These are phyloP conservation scores for Ophiostoma populinum DNA, from an alignment of 2,329 filamentous ascomycete species.

Conservation along the genomic window DNA sequence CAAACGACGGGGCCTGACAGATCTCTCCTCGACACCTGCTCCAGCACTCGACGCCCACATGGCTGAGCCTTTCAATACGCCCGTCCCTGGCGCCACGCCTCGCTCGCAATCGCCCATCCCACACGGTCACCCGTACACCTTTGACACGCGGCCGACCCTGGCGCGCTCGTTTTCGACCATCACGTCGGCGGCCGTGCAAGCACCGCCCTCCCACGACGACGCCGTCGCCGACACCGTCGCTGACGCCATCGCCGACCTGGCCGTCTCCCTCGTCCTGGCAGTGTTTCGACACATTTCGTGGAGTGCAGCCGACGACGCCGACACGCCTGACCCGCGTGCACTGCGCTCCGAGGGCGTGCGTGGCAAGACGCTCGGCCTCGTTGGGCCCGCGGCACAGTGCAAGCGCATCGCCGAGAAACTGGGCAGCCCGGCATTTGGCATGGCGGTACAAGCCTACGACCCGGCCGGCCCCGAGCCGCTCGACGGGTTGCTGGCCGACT, in stretches of 20 bases:
- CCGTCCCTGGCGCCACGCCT: conserved; percentile 15
- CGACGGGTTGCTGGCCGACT: conserved; percentile 32
- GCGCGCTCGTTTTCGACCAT: too few relatives aligned
- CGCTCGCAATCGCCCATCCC: conserved; percentile 15
- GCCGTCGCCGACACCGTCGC: too few relatives aligned
- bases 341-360: conserved; percentile 19
- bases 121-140: too few relatives aligned
- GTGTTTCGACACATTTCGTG: conserved; percentile 52
- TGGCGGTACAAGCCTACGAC: conserved; percentile 40
- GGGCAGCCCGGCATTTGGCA: conserved; percentile 28
- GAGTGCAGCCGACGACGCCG: conserved; percentile 31
- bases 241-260: conserved; percentile 56
- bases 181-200: background rate
- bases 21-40: too few relatives aligned
- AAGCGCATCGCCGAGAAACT: conserved; percentile 37
- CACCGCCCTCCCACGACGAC: background rate
- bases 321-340: too few relatives aligned
- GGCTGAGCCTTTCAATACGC: conserved; percentile 18
- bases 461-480: conserved; percentile 24
- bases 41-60: conserved; percentile 9
- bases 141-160: too few relatives aligned
- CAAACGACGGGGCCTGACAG: too few relatives aligned
- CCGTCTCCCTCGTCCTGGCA: conserved; percentile 51
- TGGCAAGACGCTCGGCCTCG: conserved; percentile 34
- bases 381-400: conserved; percentile 41